Evolutionary conservation across 371 early-diverging fungal genomes (phyloP).

Genomic region (Encephalitozoon romaleae): DNA sequence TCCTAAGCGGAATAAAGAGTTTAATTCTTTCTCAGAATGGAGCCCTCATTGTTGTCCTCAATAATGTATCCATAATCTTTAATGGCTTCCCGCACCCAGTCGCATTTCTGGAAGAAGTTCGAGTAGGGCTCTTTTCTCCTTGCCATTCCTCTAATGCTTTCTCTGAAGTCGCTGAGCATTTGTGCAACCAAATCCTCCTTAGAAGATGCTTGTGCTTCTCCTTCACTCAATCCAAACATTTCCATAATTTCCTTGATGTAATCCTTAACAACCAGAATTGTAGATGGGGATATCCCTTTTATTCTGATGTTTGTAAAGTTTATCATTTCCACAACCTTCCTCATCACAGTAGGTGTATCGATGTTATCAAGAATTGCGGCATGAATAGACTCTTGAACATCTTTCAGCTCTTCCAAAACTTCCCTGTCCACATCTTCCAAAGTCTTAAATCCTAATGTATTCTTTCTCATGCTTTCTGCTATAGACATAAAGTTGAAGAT

Average conservation of each 20-base stretch:
- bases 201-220: not conserved
- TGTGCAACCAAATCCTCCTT: slow-evolving; percentile 26
- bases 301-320: slow-evolving; percentile 65
- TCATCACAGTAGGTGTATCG: slow-evolving; percentile 75
- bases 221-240: slow-evolving; percentile 40
- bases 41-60: slow-evolving; percentile 50
- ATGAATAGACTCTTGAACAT: slow-evolving; percentile 63
- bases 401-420: not conserved
- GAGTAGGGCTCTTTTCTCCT: slow-evolving; percentile 24
- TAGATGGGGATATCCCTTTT: not conserved
- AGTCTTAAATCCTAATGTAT: not conserved
- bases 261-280: slow-evolving; percentile 17
- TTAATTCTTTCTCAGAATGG: slow-evolving; percentile 42
- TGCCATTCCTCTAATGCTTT: slow-evolving; percentile 42
- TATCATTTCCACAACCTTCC: slow-evolving; percentile 70
- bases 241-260: slow-evolving; percentile 40
- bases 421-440: slow-evolving; percentile 10
- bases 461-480: slow-evolving; percentile 66
- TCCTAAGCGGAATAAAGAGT: not conserved
- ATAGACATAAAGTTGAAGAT: slow-evolving; percentile 65
- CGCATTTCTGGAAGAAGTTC: slow-evolving; percentile 50
- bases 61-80: slow-evolving; percentile 51
- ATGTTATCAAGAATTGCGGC: slow-evolving; percentile 81
- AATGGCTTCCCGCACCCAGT: slow-evolving; percentile 50
- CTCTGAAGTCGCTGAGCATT: slow-evolving; percentile 50